Evolutionary conservation across 495 filamentous ascomycete genomes (phyloP).

Genomic region (Penicillium antarcticum): DNA sequence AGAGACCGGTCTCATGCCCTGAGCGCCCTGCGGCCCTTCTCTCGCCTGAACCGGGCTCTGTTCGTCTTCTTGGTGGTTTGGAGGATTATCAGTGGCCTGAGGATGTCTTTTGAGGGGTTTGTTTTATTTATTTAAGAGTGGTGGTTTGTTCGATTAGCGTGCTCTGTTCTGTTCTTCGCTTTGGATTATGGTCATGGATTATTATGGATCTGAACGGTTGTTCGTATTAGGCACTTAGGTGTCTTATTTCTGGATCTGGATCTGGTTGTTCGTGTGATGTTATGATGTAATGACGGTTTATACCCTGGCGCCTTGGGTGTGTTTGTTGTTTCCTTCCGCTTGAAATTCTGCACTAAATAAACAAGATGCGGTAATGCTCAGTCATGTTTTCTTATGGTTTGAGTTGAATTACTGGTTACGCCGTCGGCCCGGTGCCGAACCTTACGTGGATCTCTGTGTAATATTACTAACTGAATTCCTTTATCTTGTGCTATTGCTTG

Average conservation of each 20-base stretch:
- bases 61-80: not conserved
- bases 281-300: constrained; percentile 17
- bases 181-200: not conserved
- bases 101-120: constrained; percentile 40
- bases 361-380: no score
- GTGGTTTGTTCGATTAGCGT: not conserved
- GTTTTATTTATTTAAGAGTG: not conserved
- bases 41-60: constrained; percentile 2
- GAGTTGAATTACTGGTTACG: no score
- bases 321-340: not conserved
- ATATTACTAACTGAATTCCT: no score
- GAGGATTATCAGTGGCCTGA: constrained; percentile 45
- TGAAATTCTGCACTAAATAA: no score
- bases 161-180: not conserved
- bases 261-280: constrained; percentile 2
- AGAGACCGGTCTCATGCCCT: constrained; percentile 12
- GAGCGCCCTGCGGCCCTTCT: not conserved
- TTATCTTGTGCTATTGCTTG: no score
- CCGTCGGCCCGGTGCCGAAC: no score
- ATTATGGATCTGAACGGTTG: not conserved
- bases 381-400: no score
- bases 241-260: no score
- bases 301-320: constrained; percentile 15
- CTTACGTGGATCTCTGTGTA: no score
- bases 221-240: no score